These are phyloP conservation scores for Quercus mongolica DNA, from an alignment of 306 rosid genomes.

Conservation along the genomic window DNA sequence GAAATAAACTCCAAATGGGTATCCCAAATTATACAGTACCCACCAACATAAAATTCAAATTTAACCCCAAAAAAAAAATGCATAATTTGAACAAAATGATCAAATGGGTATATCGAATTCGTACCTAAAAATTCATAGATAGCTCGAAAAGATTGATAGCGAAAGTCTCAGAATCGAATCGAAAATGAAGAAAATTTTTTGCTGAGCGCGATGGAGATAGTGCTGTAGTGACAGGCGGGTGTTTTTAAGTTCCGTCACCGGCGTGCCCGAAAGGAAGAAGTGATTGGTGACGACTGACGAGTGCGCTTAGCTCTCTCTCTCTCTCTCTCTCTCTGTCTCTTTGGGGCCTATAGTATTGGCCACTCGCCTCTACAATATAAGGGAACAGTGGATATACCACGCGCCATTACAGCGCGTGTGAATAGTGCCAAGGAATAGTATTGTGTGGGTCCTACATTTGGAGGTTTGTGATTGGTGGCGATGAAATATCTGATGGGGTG, in stretches of 20 bases:
- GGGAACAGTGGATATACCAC: conserved; percentile 20
- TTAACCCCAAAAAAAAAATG: background rate
- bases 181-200: conserved; percentile 11
- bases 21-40: background rate
- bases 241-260: conserved; percentile 58
- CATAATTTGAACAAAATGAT: background rate
- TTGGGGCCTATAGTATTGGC: background rate
- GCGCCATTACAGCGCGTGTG: conserved; percentile 36
- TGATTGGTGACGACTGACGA: conserved; percentile 39
- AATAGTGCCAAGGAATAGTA: background rate
- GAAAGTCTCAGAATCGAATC: conserved; percentile 37
- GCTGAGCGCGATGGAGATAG: conserved; percentile 18
- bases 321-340: too few species aligned
- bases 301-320: conserved; percentile 29
- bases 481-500: conserved; percentile 19
- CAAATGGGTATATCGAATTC: conserved; percentile 30
- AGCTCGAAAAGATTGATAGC: conserved; percentile 15
- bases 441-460: background rate
- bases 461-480: conserved; percentile 23
- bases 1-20: conserved; percentile 10
- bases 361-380: background rate
- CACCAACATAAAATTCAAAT: background rate
- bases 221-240: conserved; percentile 30
- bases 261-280: conserved; percentile 22
- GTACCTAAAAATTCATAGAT: conserved; percentile 29